Percentiles rank a stretch among this genome's conserved stretches.
These are phyloP conservation scores for Pugionium cornutum DNA, from an alignment of 345 rosid species.

Conservation along the genomic window DNA sequence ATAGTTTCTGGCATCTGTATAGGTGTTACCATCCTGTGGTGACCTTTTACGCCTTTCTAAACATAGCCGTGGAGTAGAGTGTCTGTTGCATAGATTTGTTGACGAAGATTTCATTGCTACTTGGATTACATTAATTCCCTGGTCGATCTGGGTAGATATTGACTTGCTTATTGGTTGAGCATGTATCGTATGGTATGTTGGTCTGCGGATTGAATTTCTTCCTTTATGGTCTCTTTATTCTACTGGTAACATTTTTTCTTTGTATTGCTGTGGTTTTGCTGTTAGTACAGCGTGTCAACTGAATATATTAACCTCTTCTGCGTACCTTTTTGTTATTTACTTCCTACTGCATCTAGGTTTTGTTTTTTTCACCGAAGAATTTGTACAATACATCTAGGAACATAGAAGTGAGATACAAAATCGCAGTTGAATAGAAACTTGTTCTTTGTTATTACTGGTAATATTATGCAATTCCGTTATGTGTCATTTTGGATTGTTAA, in stretches of 20 bases:
- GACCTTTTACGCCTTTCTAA: no score
- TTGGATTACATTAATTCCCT: conserved; percentile 23
- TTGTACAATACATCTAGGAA: not conserved
- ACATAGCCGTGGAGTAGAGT: not conserved
- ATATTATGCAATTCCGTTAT: not conserved
- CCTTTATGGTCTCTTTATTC: conserved; percentile 22
- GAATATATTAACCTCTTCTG: not conserved
- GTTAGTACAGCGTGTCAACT: conserved; percentile 3
- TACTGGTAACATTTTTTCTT: not conserved
- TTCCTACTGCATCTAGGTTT: conserved; percentile 11
- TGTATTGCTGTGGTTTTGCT: conserved; percentile 2
- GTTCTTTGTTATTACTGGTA: not conserved
- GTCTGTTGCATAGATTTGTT: conserved; percentile 14
- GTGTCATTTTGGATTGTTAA: not conserved
- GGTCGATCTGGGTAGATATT: conserved; percentile 5
- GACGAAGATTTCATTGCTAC: conserved; percentile 15
- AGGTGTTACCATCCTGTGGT: conserved; percentile 19
- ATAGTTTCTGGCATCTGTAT: conserved; percentile 4
- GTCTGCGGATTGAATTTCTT: conserved; percentile 14
- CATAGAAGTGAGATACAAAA: not conserved
- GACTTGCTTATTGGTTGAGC: conserved; percentile 29
- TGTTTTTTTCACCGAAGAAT: conserved; percentile 1
- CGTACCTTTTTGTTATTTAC: not conserved
- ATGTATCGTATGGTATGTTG: conserved; percentile 15
- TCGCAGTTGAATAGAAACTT: no score